These are phyloP conservation scores for Penicillium odoratum DNA, from an alignment of 495 filamentous ascomycete species.

Conservation along the genomic window DNA sequence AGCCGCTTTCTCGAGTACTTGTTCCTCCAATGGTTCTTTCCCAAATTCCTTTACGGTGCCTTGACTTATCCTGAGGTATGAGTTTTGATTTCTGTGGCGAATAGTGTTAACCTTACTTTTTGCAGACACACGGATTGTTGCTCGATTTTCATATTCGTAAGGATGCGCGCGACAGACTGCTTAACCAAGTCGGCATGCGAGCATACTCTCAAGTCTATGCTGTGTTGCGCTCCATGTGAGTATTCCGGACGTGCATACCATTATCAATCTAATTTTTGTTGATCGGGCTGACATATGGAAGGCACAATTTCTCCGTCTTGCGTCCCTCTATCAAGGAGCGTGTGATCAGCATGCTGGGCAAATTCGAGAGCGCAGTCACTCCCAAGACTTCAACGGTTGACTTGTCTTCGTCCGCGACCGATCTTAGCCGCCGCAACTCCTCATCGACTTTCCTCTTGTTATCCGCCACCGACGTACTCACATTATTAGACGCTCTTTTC, in stretches of 20 bases:
- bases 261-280: not conserved
- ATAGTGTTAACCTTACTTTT: conserved; percentile 13
- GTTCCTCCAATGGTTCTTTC: conserved; percentile 89
- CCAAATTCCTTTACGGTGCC: conserved; percentile 78
- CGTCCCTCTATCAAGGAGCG: conserved; percentile 64
- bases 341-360: conserved; percentile 72
- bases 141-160: conserved; percentile 88
- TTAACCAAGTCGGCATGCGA: conserved; percentile 77
- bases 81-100: conserved; percentile 5
- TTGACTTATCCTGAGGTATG: conserved; percentile 87
- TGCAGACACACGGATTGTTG: conserved; percentile 79
- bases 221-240: conserved; percentile 50
- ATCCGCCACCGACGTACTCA: conserved; percentile 40
- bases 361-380: conserved; percentile 44
- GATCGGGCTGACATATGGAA: conserved; percentile 9
- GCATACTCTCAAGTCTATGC: conserved; percentile 70
- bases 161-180: conserved; percentile 82
- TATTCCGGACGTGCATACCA: conserved; percentile 1
- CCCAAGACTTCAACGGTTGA: conserved; percentile 3
- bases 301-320: conserved; percentile 41
- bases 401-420: not conserved
- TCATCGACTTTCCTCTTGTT: conserved; percentile 41
- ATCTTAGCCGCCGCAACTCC: conserved; percentile 18
- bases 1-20: conserved; percentile 74
- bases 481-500: conserved; percentile 45